Percentiles rank a stretch among this genome's conserved stretches.
Evolutionary conservation across 2,329 filamentous ascomycete species (phyloP).

Genomic region (Ustulina deusta): DNA sequence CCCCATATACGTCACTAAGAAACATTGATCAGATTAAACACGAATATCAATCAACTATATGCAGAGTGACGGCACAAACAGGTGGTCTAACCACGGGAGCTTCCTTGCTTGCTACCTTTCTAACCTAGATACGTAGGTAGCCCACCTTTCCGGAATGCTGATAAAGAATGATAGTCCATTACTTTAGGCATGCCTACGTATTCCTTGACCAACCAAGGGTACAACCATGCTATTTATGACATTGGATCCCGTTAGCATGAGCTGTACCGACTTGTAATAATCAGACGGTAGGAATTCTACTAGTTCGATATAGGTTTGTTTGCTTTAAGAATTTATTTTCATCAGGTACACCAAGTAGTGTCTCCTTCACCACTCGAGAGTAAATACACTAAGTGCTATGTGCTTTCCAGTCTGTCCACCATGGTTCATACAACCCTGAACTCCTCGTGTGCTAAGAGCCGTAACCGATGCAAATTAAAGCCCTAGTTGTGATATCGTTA

Average conservation of each 20-base stretch:
- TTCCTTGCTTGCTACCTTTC: conserved; percentile 24
- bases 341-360: conserved; percentile 13
- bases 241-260: background rate
- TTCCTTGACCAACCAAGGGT: background rate
- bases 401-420: conserved; percentile 21
- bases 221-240: background rate
- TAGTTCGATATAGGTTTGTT: background rate
- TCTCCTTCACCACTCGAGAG: conserved; percentile 10
- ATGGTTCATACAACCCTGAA: conserved; percentile 25
- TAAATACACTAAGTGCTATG: conserved; percentile 33
- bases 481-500: conserved; percentile 33
- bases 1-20: conserved; percentile 34
- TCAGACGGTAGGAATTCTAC: background rate
- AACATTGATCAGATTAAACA: conserved; percentile 11
- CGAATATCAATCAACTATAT: background rate
- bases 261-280: background rate
- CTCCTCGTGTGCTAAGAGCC: conserved; percentile 13
- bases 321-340: conserved; percentile 21
- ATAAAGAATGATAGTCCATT: background rate
- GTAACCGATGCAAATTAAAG: conserved; percentile 31
- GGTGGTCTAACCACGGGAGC: conserved; percentile 21
- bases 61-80: conserved; percentile 20
- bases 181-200: background rate
- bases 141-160: background rate
- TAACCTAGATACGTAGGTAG: background rate